Percentiles rank a stretch among this genome's conserved stretches.
phyloP scores from a whole-genome alignment of 2,329 filamentous ascomycete species.

The Scytalidium lignicola region DNA sequence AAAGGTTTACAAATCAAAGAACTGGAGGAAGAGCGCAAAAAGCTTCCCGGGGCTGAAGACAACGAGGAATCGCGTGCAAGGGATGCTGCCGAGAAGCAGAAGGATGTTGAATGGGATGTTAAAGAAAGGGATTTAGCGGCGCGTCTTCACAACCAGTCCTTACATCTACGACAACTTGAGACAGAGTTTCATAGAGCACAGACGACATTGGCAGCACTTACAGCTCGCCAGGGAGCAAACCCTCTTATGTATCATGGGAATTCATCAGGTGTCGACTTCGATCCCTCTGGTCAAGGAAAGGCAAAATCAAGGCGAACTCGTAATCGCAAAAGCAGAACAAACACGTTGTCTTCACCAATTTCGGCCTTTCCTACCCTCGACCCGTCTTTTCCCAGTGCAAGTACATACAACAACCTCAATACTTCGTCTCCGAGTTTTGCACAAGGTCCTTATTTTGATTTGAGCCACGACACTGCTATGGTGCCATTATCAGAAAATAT shows the following conservation, averaged over 20 bases:
- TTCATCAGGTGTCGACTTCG: constrained; percentile 29
- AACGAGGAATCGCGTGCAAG: constrained; percentile 38
- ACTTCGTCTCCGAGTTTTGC: constrained; percentile 44
- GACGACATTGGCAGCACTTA: constrained; percentile 9
- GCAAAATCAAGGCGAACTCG: constrained; percentile 32
- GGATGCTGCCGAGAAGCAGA: constrained; percentile 22
- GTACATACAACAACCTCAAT: constrained; percentile 37
- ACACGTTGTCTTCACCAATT: constrained; percentile 27
- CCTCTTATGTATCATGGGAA: constrained; percentile 26
- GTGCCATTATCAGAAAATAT: constrained; percentile 27
- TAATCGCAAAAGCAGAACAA: constrained; percentile 34
- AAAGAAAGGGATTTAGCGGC: constrained; percentile 18
- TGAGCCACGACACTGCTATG: constrained; percentile 23
- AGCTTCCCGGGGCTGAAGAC: constrained; percentile 54
- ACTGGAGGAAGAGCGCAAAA: constrained; percentile 65
- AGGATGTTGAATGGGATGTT: constrained; percentile 27
- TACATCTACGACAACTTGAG: constrained; percentile 21
- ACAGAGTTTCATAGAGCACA: constrained; percentile 14
- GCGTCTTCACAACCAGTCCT: constrained; percentile 15
- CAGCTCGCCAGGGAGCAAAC: constrained; percentile 18
- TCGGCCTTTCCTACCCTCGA: constrained; percentile 24
- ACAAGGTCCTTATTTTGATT: constrained; percentile 40
- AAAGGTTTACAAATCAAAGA: constrained; percentile 68
- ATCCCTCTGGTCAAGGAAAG: constrained; percentile 22
- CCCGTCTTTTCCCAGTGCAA: constrained; percentile 29